Conservation (phyloP, 2,329 filamentous ascomycete species). For the Fusarium concolor region DNA sequence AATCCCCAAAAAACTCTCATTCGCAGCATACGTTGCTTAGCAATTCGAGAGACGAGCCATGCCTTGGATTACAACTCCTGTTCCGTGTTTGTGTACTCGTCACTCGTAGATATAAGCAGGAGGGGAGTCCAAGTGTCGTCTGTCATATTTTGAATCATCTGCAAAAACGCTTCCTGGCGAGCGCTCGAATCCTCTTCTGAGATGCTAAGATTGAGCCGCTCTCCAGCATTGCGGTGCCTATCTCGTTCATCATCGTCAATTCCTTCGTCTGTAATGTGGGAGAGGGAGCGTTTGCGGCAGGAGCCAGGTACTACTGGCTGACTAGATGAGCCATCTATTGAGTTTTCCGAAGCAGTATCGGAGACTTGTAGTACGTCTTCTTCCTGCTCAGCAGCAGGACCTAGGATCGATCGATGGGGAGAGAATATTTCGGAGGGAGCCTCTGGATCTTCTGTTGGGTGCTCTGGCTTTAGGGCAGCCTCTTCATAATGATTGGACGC, state of each 20-base stretch:
- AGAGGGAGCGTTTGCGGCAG: slow-evolving; percentile 38
- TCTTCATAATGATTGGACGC: not conserved
- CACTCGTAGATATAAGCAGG: slow-evolving; percentile 51
- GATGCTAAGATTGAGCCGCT: slow-evolving; percentile 14
- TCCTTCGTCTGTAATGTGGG: slow-evolving; percentile 11
- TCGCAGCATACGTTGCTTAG: not conserved
- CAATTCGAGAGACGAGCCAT: not conserved
- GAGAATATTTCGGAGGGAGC: not conserved
- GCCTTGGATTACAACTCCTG: slow-evolving; percentile 47
- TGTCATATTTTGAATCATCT: slow-evolving; percentile 48
- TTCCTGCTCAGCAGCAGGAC: not conserved
- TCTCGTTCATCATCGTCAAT: not conserved
- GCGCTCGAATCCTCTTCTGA: slow-evolving; percentile 38
- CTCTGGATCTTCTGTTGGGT: not conserved
- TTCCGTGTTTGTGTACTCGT: slow-evolving; percentile 50
- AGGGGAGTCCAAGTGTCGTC: slow-evolving; percentile 49
- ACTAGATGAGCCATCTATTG: not conserved
- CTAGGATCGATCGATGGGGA: not conserved
- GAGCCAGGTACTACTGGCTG: not conserved
- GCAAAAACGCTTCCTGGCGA: slow-evolving; percentile 50
- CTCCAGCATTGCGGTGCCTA: slow-evolving; percentile 17
- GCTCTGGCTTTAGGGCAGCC: not conserved
- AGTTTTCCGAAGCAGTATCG: not conserved
- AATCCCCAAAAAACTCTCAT: not conserved
- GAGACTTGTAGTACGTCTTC: not conserved